phyloP scores from a whole-genome alignment of 1,284 basidiomycete genomes.

The Malassezia dermatis region DNA sequence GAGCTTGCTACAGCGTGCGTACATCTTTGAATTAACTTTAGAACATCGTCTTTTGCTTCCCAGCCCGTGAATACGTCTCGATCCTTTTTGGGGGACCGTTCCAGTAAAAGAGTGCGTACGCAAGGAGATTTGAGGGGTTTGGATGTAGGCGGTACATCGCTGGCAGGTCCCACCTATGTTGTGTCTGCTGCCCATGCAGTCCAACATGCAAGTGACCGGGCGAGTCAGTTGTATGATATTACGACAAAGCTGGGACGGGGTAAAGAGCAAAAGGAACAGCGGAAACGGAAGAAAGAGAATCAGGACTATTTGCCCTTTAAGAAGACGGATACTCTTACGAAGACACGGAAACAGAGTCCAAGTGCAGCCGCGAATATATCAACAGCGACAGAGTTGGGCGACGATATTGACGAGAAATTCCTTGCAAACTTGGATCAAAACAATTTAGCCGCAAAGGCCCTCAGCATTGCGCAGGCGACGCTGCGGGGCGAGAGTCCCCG shows the following conservation, averaged over 20 bases:
- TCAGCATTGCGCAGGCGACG: conserved; percentile 14
- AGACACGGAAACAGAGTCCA: background rate
- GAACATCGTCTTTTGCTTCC: background rate
- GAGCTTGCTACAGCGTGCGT: conserved; percentile 13
- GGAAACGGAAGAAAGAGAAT: conserved; percentile 5
- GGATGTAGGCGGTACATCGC: background rate
- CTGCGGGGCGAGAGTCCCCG: background rate
- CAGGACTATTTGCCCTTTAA: background rate
- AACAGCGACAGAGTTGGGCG: background rate
- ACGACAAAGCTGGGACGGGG: conserved; percentile 5
- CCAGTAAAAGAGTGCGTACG: background rate
- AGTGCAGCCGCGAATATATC: background rate
- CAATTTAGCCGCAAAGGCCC: conserved; percentile 10
- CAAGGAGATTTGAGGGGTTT: background rate
- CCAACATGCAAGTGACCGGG: background rate
- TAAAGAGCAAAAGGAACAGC: conserved; percentile 3
- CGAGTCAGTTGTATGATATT: background rate
- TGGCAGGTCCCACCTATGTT: conserved; percentile 2
- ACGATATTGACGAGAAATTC: conserved; percentile 1
- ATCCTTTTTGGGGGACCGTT: background rate
- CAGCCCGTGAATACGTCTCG: background rate
- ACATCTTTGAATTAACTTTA: background rate
- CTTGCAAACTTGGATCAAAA: conserved; percentile 6
- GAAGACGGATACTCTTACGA: background rate
- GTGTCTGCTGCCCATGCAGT: background rate